Conservation (phyloP, 352 stramenopile species). For the Phytopythium delawarense region DNA sequence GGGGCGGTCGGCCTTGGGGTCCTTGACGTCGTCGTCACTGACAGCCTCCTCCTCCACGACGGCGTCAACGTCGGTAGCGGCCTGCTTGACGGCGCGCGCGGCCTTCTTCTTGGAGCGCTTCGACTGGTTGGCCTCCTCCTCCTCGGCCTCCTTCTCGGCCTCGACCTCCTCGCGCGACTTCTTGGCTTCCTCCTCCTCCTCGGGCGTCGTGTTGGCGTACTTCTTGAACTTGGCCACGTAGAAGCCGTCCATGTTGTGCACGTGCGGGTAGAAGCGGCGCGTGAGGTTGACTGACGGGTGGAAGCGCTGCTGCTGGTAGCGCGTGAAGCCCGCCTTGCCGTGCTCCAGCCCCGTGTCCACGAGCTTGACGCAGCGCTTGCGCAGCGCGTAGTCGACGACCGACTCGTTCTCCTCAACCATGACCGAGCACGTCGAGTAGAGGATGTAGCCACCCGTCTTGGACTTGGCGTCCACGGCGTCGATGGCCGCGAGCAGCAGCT, state of each 20-base stretch:
- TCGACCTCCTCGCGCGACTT: constrained; percentile 60
- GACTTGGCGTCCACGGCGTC: constrained; percentile 96
- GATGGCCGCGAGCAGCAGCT: constrained; percentile 98
- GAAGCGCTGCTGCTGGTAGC: constrained; percentile 97
- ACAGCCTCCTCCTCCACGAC: constrained; percentile 49
- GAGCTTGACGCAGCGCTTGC: constrained; percentile 98
- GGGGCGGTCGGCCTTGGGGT: constrained; percentile 7
- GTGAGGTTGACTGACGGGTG: constrained; percentile 96
- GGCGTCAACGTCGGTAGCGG: constrained; percentile 65
- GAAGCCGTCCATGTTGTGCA: constrained; percentile 99
- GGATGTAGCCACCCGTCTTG: constrained; percentile 96
- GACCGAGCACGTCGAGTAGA: constrained; percentile 99
- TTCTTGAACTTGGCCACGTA: constrained; percentile 99
- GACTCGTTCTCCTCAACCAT: constrained; percentile 94
- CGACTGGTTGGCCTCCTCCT: constrained; percentile 65
- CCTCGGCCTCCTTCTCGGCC: constrained; percentile 43
- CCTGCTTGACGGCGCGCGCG: constrained; percentile 70
- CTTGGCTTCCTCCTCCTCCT: constrained; percentile 69
- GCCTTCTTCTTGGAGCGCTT: constrained; percentile 82
- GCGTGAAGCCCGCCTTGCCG: constrained; percentile 90
- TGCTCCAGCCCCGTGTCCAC: constrained; percentile 97
- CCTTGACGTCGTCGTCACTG: constrained; percentile 51
- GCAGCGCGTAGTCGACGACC: constrained; percentile 98
- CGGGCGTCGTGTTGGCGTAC: constrained; percentile 91
- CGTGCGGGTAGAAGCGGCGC: constrained; percentile 98